A percentile compares a stretch with the other conserved stretches of the same genome.
phyloP scores from a whole-genome alignment of 352 stramenopile species.

The Halophytophthora batemanensis region DNA sequence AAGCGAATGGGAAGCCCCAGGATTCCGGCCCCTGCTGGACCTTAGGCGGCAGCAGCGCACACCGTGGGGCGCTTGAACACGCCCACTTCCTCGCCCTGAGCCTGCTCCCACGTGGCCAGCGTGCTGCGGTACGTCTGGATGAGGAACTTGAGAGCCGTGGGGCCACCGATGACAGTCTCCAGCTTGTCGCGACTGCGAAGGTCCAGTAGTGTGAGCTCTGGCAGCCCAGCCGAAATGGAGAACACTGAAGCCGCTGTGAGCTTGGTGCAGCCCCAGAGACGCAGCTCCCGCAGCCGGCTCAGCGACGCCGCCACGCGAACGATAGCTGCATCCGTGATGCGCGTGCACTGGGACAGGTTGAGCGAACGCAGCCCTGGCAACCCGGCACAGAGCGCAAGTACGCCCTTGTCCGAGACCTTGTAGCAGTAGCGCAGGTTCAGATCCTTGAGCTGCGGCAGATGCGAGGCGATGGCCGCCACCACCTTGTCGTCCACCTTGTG shows the following conservation, averaged over 20 bases:
- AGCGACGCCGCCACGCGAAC: conserved; percentile 55
- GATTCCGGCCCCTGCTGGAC: no score
- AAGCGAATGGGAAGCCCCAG: no score
- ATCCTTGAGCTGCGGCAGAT: conserved; percentile 50
- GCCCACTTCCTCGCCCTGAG: conserved; percentile 52
- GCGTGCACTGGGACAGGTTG: conserved; percentile 80
- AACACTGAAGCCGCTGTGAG: conserved; percentile 70
- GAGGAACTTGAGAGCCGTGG: conserved; percentile 71
- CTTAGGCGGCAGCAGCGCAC: conserved; percentile 60
- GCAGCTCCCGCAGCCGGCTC: conserved; percentile 57
- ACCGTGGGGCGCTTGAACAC: conserved; percentile 67
- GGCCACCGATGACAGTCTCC: conserved; percentile 73
- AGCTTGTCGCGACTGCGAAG: conserved; percentile 77
- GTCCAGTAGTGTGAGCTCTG: conserved; percentile 64
- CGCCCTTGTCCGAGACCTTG: conserved; percentile 74
- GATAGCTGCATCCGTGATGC: conserved; percentile 74
- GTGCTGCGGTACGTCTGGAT: conserved; percentile 72
- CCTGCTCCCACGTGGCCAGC: conserved; percentile 68
- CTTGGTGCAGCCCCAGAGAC: conserved; percentile 80
- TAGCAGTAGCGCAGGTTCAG: conserved; percentile 86
- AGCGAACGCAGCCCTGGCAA: conserved; percentile 49
- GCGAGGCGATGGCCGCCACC: conserved; percentile 44
- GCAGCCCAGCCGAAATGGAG: conserved; percentile 63
- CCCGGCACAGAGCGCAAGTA: conserved; percentile 48
- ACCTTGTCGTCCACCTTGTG: conserved; percentile 84